phyloP scores from a whole-genome alignment of 1,284 basidiomycete genomes.

The Cryptococcus depauperatus region DNA sequence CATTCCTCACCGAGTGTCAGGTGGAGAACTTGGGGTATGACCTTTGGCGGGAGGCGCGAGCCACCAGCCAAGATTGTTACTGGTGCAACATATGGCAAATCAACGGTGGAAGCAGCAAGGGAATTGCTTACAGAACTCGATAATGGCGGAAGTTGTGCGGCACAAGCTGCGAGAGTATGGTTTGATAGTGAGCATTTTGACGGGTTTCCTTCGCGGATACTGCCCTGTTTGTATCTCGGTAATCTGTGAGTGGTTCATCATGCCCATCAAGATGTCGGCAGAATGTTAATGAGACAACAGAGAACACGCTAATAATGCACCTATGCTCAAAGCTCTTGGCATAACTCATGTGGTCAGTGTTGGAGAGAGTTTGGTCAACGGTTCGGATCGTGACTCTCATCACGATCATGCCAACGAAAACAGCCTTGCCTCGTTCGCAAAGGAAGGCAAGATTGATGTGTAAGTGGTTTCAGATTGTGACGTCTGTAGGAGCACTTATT shows the following conservation, averaged over 20 bases:
- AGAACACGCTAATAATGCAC: slow-evolving; percentile 86
- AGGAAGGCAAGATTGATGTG: slow-evolving; percentile 39
- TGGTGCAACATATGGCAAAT: not conserved
- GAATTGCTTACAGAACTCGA: slow-evolving; percentile 26
- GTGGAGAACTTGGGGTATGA: slow-evolving; percentile 33
- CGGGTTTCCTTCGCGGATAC: slow-evolving; percentile 87
- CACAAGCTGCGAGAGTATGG: slow-evolving; percentile 57
- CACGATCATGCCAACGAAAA: slow-evolving; percentile 27
- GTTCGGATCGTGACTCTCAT: slow-evolving; percentile 22
- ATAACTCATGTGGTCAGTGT: slow-evolving; percentile 97
- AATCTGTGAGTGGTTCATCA: slow-evolving; percentile 67
- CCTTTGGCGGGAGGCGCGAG: slow-evolving; percentile 8
- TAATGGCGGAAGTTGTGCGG: slow-evolving; percentile 19
- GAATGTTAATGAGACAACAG: slow-evolving; percentile 42
- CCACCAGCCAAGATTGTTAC: not conserved
- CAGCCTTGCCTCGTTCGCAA: slow-evolving; percentile 32
- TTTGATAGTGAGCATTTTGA: slow-evolving; percentile 89
- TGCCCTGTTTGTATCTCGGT: slow-evolving; percentile 91
- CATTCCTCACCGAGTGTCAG: slow-evolving; percentile 7
- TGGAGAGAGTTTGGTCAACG: slow-evolving; percentile 56
- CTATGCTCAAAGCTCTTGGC: slow-evolving; percentile 91
- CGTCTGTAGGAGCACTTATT: not conserved
- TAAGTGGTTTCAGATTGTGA: slow-evolving; percentile 12
- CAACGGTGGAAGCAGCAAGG: slow-evolving; percentile 25
- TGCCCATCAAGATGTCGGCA: not conserved